phyloP scores from a whole-genome alignment of 1,139 yeast species.

The Magnusiomyces tetraspermus region DNA sequence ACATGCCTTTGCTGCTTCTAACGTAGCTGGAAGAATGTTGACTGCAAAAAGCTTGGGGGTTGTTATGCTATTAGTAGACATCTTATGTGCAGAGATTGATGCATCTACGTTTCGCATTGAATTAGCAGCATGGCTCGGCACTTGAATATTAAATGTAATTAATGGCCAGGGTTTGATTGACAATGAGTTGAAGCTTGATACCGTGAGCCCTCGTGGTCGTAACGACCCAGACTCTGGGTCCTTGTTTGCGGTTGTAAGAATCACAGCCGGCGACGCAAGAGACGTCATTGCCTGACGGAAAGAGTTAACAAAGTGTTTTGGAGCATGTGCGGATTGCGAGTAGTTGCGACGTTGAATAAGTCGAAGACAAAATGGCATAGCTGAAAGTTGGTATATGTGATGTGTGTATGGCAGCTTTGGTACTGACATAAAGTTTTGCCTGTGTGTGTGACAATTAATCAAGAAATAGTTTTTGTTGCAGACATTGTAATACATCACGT shows the following conservation, averaged over 20 bases:
- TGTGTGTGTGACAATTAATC: too few relatives aligned
- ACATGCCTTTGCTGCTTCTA: slow-evolving; percentile 1
- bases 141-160: slow-evolving; percentile 1
- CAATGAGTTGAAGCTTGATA: slow-evolving; percentile 1
- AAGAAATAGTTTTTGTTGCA: too few relatives aligned
- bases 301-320: neutral
- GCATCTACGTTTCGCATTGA: neutral
- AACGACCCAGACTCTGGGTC: neutral
- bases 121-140: slow-evolving; percentile 6
- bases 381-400: too few relatives aligned
- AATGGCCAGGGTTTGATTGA: slow-evolving; percentile 4
- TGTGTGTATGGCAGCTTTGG: too few relatives aligned
- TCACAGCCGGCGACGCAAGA: slow-evolving; percentile 2
- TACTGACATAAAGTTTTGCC: too few relatives aligned
- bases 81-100: too few relatives aligned
- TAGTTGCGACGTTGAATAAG: too few relatives aligned
- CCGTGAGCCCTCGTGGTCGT: slow-evolving; percentile 2
- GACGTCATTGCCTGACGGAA: slow-evolving; percentile 2
- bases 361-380: too few relatives aligned
- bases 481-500: too few relatives aligned
- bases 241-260: slow-evolving; percentile 1
- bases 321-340: neutral
- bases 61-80: too few relatives aligned
- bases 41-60: neutral
- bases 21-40: slow-evolving; percentile 3